Percentiles rank a stretch among this genome's conserved stretches.
These are phyloP conservation scores for Capsicum pubescens DNA, from an alignment of 257 asterid species.

Conservation along the genomic window DNA sequence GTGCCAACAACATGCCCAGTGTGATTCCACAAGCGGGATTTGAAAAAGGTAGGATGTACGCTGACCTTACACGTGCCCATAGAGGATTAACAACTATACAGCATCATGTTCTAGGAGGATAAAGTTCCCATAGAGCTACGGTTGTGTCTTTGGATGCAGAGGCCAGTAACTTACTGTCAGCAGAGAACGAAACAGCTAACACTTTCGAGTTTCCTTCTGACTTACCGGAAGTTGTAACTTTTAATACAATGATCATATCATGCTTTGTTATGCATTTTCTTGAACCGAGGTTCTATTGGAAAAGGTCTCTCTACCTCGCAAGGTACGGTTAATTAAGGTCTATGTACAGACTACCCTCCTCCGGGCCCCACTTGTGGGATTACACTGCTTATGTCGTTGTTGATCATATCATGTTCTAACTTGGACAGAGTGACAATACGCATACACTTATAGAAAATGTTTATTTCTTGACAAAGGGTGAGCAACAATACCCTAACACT, in stretches of 20 bases:
- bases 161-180: slow-evolving; percentile 63
- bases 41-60: no score
- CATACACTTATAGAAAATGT: background rate
- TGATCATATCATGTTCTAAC: background rate
- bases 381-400: no score
- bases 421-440: background rate
- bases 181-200: slow-evolving; percentile 64
- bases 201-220: background rate
- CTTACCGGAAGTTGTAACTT: background rate
- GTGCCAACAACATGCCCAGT: no score
- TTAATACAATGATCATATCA: no score
- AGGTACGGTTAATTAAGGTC: no score
- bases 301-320: no score
- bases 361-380: no score
- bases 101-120: slow-evolving; percentile 59
- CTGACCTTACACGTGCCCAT: no score
- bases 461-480: background rate
- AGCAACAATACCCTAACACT: background rate
- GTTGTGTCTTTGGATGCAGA: slow-evolving; percentile 88
- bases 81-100: background rate
- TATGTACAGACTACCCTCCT: no score
- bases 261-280: no score
- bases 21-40: no score
- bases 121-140: slow-evolving; percentile 87
- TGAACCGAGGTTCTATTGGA: no score